These are phyloP conservation scores for Macrolepiota albuminosa DNA, from an alignment of 768 basidiomycete species.

Conservation along the genomic window DNA sequence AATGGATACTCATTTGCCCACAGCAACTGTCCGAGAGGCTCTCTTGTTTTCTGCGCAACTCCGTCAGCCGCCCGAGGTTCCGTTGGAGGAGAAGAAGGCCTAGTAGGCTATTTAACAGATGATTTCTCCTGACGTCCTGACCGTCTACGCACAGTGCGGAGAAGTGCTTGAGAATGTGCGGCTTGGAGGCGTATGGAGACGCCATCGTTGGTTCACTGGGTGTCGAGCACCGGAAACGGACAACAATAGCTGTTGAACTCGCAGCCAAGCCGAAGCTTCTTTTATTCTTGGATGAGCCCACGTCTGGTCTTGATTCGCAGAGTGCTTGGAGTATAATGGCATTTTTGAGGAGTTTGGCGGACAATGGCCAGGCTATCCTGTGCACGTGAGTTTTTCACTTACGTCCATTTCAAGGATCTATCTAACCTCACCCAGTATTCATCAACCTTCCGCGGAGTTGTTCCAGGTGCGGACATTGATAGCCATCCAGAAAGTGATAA, in stretches of 20 bases:
- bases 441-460: constrained; percentile 77
- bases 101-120: constrained; percentile 45
- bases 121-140: not conserved
- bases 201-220: constrained; percentile 65
- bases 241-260: constrained; percentile 84
- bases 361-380: constrained; percentile 81
- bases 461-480: constrained; percentile 45
- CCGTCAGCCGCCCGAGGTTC: constrained; percentile 64
- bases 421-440: constrained; percentile 29
- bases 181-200: constrained; percentile 59
- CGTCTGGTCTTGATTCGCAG: constrained; percentile 83
- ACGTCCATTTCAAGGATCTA: not conserved
- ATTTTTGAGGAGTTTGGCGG: constrained; percentile 72
- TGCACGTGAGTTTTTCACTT: constrained; percentile 57
- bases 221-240: constrained; percentile 72
- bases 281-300: constrained; percentile 87
- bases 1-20: constrained; percentile 72
- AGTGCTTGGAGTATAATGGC: constrained; percentile 80
- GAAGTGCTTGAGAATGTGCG: constrained; percentile 42
- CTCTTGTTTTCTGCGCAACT: constrained; percentile 75
- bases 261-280: constrained; percentile 82
- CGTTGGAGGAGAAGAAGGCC: constrained; percentile 69
- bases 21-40: constrained; percentile 77
- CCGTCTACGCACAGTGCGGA: constrained; percentile 6
- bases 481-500: not conserved